Evolutionary conservation across 176 grass and related monocot species (phyloP).

Genomic region (Pontederia paniculata): DNA sequence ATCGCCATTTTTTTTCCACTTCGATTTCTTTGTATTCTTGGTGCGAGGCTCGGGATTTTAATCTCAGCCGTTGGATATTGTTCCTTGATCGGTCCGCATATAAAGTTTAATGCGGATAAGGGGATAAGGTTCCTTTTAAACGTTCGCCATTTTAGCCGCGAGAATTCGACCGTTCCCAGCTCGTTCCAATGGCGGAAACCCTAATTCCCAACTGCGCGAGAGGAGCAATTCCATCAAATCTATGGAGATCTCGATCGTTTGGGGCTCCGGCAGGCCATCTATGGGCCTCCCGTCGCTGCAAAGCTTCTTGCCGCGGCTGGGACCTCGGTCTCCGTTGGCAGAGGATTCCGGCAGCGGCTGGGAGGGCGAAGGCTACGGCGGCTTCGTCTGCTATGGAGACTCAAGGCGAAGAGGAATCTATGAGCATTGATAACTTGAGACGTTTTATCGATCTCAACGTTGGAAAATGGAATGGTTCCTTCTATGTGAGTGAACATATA

Average conservation of each 20-base stretch:
- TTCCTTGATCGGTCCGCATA: no score
- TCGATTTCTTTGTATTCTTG: no score
- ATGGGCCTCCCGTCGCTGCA: neutral
- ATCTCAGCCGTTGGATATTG: no score
- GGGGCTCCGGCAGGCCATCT: neutral
- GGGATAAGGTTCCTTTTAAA: neutral
- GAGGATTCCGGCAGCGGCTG: slow-evolving; percentile 12
- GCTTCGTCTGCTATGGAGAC: slow-evolving; percentile 17
- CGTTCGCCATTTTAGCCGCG: neutral
- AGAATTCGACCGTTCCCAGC: neutral
- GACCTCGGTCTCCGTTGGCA: neutral
- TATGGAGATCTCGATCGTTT: slow-evolving; percentile 1
- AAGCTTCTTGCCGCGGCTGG: neutral
- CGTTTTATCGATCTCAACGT: slow-evolving; percentile 68
- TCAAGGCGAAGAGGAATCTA: slow-evolving; percentile 32
- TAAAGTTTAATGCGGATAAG: no score
- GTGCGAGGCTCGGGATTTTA: no score
- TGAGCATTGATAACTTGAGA: slow-evolving; percentile 66
- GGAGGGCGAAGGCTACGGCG: slow-evolving; percentile 27
- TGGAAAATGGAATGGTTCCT: slow-evolving; percentile 73
- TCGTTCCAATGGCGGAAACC: slow-evolving; percentile 45
- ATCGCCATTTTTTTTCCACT: no score
- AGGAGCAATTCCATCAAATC: slow-evolving; percentile 17
- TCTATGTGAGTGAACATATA: slow-evolving; percentile 35
- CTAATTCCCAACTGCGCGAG: slow-evolving; percentile 22